Evolutionary conservation across 495 filamentous ascomycete species (phyloP).

Genomic region (Rhypophila decipiens): DNA sequence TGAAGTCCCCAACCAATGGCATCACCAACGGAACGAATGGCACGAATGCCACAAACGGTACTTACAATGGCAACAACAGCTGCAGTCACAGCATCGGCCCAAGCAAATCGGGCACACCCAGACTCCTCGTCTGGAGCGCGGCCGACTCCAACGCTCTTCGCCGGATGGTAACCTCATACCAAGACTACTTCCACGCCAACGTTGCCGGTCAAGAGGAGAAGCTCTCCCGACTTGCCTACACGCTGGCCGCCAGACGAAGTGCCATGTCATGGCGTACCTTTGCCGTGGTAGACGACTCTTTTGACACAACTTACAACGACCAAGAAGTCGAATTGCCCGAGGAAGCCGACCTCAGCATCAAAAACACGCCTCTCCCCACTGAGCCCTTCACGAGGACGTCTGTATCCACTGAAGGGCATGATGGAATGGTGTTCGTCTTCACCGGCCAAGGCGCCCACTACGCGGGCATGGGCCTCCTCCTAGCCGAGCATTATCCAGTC

Average conservation of each 20-base stretch:
- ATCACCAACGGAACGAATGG: no score
- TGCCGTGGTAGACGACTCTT: background rate
- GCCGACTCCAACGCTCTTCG: background rate
- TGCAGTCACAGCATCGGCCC: no score
- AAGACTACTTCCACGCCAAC: background rate
- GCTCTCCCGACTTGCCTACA: conserved; percentile 1
- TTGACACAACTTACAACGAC: no score
- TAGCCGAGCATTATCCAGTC: conserved; percentile 31
- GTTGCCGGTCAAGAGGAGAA: background rate
- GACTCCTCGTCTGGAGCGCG: conserved; percentile 2
- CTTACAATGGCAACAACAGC: no score
- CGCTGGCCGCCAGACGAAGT: conserved; percentile 1
- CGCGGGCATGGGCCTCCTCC: conserved; percentile 39
- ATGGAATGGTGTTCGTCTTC: conserved; percentile 32
- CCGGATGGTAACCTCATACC: conserved; percentile 4
- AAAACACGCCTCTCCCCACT: no score
- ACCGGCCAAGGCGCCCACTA: conserved; percentile 40
- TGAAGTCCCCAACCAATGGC: no score
- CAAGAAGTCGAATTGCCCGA: no score
- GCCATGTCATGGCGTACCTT: background rate
- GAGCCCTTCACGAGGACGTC: background rate
- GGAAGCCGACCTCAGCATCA: no score
- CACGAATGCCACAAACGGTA: no score
- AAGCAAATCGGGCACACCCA: no score
- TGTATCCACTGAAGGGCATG: no score